Percentiles rank a stretch among this genome's conserved stretches.
Evolutionary conservation across 1,139 yeast species (phyloP).

Genomic region (Lodderomyces metapsilosis): DNA sequence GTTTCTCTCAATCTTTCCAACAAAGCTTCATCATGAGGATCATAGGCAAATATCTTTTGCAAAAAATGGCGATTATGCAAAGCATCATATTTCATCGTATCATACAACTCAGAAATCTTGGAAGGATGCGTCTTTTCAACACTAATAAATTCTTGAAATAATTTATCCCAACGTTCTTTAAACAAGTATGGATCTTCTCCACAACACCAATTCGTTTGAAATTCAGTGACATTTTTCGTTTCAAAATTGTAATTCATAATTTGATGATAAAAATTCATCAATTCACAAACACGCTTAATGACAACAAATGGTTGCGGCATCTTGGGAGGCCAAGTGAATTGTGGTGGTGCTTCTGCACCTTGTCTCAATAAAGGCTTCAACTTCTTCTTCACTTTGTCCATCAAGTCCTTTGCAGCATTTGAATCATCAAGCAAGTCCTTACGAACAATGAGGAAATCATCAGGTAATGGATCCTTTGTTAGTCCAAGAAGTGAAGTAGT

Average conservation of each 20-base stretch:
- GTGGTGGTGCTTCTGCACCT: constrained; percentile 98
- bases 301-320: constrained; percentile 97
- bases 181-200: constrained; percentile 90
- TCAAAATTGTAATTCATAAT: constrained; percentile 83
- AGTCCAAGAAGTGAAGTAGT: constrained; percentile 78
- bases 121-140: constrained; percentile 98
- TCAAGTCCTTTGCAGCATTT: constrained; percentile 95
- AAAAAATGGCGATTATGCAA: constrained; percentile 89
- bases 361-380: constrained; percentile 90
- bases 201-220: constrained; percentile 92
- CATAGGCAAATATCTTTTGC: constrained; percentile 78
- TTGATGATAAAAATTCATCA: constrained; percentile 88
- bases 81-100: constrained; percentile 98
- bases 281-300: constrained; percentile 87
- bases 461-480: constrained; percentile 62
- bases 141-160: constrained; percentile 86
- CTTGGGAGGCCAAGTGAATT: constrained; percentile 97
- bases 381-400: constrained; percentile 98
- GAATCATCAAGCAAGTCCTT: constrained; percentile 94
- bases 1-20: constrained; percentile 31
- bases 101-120: constrained; percentile 92
- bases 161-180: constrained; percentile 95
- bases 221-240: constrained; percentile 59
- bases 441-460: constrained; percentile 76
- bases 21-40: constrained; percentile 50